Evolutionary conservation across 2,329 filamentous ascomycete species (phyloP).

Genomic region (Curvularia verruculosa): DNA sequence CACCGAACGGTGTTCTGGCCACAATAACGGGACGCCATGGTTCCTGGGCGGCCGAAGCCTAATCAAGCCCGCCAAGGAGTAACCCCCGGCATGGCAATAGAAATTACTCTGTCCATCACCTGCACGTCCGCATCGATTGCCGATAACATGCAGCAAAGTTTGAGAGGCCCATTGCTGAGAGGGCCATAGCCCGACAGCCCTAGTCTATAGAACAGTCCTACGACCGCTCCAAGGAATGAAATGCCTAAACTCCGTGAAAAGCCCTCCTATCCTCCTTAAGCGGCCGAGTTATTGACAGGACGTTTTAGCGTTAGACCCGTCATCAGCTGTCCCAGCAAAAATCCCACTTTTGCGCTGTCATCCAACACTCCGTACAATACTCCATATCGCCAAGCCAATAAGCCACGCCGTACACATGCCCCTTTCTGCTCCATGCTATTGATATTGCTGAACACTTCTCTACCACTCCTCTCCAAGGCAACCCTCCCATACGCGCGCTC

Average conservation of each 20-base stretch:
- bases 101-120: slow-evolving; percentile 7
- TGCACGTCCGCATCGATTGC: slow-evolving; percentile 5
- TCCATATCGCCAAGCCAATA: slow-evolving; percentile 27
- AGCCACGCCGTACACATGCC: slow-evolving; percentile 17
- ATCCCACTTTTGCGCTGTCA: slow-evolving; percentile 1
- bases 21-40: slow-evolving; percentile 19
- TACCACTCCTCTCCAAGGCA: slow-evolving; percentile 4
- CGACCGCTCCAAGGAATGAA: not conserved
- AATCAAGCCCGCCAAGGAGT: slow-evolving; percentile 10
- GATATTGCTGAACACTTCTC: slow-evolving; percentile 7
- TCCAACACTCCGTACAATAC: slow-evolving; percentile 7
- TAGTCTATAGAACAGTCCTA: not conserved
- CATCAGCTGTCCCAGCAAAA: slow-evolving; percentile 3
- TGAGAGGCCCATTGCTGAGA: not conserved
- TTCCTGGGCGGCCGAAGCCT: slow-evolving; percentile 18
- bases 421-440: slow-evolving; percentile 17
- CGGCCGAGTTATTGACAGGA: slow-evolving; percentile 2
- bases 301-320: not conserved
- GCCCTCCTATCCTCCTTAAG: not conserved
- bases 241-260: not conserved
- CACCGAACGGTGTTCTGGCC: slow-evolving; percentile 30
- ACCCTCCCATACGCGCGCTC: not conserved
- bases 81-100: slow-evolving; percentile 9
- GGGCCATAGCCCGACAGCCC: not conserved
- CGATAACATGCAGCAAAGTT: not conserved